phyloP scores from a whole-genome alignment of 108 stramenopile species.

The Nitzschia sp. region DNA sequence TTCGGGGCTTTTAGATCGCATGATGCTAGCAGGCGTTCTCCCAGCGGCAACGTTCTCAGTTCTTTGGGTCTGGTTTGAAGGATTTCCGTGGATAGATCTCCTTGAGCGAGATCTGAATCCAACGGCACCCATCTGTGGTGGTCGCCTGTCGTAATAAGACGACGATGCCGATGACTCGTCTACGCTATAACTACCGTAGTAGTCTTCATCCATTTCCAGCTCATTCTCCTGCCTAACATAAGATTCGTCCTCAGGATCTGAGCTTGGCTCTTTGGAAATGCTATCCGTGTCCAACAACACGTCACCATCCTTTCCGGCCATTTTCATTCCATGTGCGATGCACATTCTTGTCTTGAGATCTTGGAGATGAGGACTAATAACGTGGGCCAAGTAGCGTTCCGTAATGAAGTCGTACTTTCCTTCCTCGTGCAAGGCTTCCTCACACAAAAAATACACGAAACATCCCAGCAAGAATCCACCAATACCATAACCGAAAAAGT shows the following conservation, averaged over 20 bases:
- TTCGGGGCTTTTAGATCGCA: too few relatives aligned
- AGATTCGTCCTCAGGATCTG: background rate
- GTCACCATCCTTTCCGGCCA: background rate
- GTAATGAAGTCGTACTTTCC: conserved; percentile 11
- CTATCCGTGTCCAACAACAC: background rate
- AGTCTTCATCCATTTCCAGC: background rate
- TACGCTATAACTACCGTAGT: background rate
- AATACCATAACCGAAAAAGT: conserved; percentile 11
- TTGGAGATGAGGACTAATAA: background rate
- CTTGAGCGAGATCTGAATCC: too few relatives aligned
- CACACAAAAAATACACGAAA: conserved; percentile 24
- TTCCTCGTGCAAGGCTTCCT: conserved; percentile 4
- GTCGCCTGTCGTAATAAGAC: too few relatives aligned
- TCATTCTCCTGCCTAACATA: background rate
- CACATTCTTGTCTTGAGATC: background rate
- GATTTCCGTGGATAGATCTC: too few relatives aligned
- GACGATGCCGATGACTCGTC: background rate
- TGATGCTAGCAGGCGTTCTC: too few relatives aligned
- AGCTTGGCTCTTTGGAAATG: background rate
- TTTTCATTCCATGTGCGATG: background rate
- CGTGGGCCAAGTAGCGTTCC: background rate
- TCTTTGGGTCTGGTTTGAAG: too few relatives aligned
- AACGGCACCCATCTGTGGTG: too few relatives aligned
- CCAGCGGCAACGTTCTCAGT: too few relatives aligned
- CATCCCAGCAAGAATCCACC: conserved; percentile 4